Conservation (phyloP, 129 eudicot species). For the Saussurea involucrata region DNA sequence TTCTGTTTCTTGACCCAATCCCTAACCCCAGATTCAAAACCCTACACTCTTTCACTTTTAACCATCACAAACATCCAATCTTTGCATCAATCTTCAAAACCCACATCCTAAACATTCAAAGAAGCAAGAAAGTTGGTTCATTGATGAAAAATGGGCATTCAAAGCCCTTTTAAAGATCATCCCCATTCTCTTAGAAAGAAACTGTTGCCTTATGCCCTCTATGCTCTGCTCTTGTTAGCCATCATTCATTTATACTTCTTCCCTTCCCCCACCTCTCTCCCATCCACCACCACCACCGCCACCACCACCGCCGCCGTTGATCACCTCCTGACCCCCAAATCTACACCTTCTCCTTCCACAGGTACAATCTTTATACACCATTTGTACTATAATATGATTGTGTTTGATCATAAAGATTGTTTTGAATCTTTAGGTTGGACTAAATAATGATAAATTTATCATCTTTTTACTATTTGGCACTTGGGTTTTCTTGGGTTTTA, state of each 20-base stretch:
- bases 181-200: constrained; percentile 41
- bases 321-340: constrained; percentile 10
- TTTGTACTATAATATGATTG: neutral
- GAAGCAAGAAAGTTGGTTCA: neutral
- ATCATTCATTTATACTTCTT: constrained; percentile 49
- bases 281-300: constrained; percentile 14
- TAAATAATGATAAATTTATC: constrained; percentile 5
- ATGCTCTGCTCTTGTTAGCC: constrained; percentile 47
- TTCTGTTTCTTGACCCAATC: constrained; percentile 22
- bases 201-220: constrained; percentile 49
- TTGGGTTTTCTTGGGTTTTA: constrained; percentile 9
- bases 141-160: constrained; percentile 32
- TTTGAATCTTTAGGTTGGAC: neutral
- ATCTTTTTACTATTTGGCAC: constrained; percentile 9
- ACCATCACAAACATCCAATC: neutral
- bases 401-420: neutral
- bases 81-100: constrained; percentile 1
- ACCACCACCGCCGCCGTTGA: constrained; percentile 6
- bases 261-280: constrained; percentile 37
- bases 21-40: neutral
- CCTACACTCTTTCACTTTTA: constrained; percentile 11
- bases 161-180: constrained; percentile 34
- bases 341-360: constrained; percentile 33
- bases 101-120: neutral
- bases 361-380: constrained; percentile 33